Evolutionary conservation across 2,329 filamentous ascomycete genomes (phyloP), one percentile per base, ranked within the genome.

Genomic region (Aspergillus persii): DNA sequence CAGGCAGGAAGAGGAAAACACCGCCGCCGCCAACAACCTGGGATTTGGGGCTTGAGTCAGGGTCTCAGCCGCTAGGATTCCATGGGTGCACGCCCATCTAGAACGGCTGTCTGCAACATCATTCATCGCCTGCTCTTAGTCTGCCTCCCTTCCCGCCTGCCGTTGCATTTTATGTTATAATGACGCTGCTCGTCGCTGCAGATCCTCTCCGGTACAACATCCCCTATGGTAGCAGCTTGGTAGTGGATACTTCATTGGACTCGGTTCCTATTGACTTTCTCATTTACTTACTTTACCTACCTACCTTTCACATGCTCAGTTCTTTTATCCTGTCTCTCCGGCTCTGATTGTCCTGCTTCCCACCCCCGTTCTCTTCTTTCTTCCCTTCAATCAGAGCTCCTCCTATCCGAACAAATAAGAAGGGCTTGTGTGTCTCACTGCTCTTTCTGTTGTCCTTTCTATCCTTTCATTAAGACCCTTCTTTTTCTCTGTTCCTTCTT

Each of bases 21-120:
- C 53, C 59, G 59, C 57, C 50, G 59, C 51, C 48, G 51, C 60
- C 60, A 31, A 52, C 48, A 41, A 53, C 50, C 26, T n/a, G 12
- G 49, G 11, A 18, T 53, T 41, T 39, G 30, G 44, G 54, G 57
- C 53, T 39, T 53, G 41, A 52, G 26, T 59, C 57, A 59, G 57
- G 59, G 56, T 67, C 67, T 71, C 68, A 67, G 64, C 63, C 61
- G 63, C 66, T 60, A 56, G 55, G 29, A 31, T 60, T 54, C 57
- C 56, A 44, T 55, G 51, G 58, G 58, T 58, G 47, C 50, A 44
- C 39, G 46, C 18, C 59, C 57, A 60, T 58, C 58, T 58, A 61
- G 58, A 58, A 61, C 66, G 63, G 61, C 53, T 57, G 56, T 65
- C 61, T 67, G 62, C 59, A 62, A 60, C 55, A 60, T 51, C 48